Conservation (phyloP, 208 protist species). For the Trichomonas vaginalis region DNA sequence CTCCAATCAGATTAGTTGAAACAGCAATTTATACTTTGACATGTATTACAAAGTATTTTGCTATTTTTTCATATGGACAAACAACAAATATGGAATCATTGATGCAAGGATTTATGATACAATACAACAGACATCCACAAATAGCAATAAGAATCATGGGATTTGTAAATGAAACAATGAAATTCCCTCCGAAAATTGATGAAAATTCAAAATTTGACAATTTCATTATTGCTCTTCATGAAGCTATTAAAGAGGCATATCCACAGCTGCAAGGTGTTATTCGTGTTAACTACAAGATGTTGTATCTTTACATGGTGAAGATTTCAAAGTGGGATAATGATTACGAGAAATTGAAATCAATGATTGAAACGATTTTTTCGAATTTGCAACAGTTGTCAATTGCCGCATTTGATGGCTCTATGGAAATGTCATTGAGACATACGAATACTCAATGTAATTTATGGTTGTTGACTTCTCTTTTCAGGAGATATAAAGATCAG, state of each 20-base stretch:
- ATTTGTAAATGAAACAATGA: too few species aligned
- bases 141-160: not conserved
- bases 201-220: not conserved
- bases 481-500: not conserved
- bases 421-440: too few species aligned
- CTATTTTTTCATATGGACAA: not conserved
- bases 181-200: not conserved
- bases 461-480: not conserved
- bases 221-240: not conserved
- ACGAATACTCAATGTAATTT: not conserved
- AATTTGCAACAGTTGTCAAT: not conserved
- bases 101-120: not conserved
- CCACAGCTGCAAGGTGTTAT: not conserved
- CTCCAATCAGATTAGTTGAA: not conserved
- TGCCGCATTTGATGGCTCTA: not conserved
- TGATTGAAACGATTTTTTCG: not conserved
- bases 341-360: not conserved
- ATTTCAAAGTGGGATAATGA: not conserved
- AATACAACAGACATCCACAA: not conserved
- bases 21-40: not conserved
- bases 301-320: not conserved
- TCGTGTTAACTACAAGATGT: not conserved
- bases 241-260: not conserved
- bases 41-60: not conserved
- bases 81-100: not conserved